Evolutionary conservation across 2,329 filamentous ascomycete genomes (phyloP), one percentile per base, ranked within the genome.

Genomic region (Aspergillus luchuensis): DNA sequence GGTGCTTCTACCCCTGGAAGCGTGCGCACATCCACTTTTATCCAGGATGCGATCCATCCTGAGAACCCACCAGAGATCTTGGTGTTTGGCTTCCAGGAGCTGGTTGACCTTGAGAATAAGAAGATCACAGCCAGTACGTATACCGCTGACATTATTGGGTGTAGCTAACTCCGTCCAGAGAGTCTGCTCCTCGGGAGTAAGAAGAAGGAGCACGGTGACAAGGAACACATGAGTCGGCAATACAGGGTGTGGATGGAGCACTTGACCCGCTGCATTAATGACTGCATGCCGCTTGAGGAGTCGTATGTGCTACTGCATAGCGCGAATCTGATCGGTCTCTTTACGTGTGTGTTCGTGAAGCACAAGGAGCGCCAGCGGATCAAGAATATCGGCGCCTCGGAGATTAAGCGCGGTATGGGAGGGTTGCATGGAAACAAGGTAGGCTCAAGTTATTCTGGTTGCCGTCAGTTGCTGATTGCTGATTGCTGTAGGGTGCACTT

Each of bases 101-200:
- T 99, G n/a, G 95, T 99, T 4, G 95, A 99, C 72, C 82, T 99
- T 7, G 95, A 99, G 75, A 91, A 99, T 78, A 98, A 98, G 80
- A 96, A 93, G 67, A 90, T 96, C 54, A 98, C 94, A 21, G 95
- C 95, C n/a, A 97, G 87, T 87, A 76, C 71, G 84, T 82, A 60
- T 55, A 8, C 55, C 1, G 23, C 52, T 4, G 17, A 8, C n/a
- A n/a, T 21, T 49, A 2, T 8, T 13, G 28, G 10, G 6, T 2
- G 19, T 25, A 58, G 56, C 73, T 81, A 69, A 81, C 58, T 25
- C 1, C 21, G 17, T 8, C 30, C 69, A 87, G 85, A 95, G 78
- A 92, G 91, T 58, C 88, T 98, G 67, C 89, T 98, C 73, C 95
- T 87, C 70, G 85, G 85, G 62, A 83, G 81, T 68, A 91, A 90